Evolutionary conservation across 495 filamentous ascomycete genomes (phyloP).

Genomic region (Hypoxylon crocopeplum): DNA sequence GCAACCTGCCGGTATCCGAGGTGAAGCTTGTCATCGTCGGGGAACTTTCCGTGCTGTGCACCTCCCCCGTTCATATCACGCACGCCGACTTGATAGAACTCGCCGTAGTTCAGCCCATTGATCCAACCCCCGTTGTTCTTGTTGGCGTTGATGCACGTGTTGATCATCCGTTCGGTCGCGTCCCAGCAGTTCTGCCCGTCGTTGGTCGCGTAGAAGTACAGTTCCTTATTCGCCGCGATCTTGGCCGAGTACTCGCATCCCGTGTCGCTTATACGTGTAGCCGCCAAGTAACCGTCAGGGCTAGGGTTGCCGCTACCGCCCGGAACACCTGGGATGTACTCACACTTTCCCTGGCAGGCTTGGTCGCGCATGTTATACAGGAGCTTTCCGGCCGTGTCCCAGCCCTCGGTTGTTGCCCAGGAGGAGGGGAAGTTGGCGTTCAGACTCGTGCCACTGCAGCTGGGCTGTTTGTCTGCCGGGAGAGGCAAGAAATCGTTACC

Average conservation of each 20-base stretch:
- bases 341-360: constrained; percentile 6
- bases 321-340: constrained; percentile 5
- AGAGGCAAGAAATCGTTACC: neutral
- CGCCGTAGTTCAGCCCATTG: constrained; percentile 4
- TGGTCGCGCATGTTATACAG: constrained; percentile 6
- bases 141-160: constrained; percentile 3
- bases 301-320: constrained; percentile 2
- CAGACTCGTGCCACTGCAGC: constrained; percentile 2
- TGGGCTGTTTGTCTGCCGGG: neutral
- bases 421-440: constrained; percentile 7
- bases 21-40: neutral
- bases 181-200: neutral
- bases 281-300: neutral
- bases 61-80: neutral
- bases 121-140: constrained; percentile 4
- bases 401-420: constrained; percentile 1
- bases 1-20: neutral
- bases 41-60: neutral
- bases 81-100: constrained; percentile 10
- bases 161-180: neutral
- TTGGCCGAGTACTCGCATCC: constrained; percentile 7
- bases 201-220: constrained; percentile 6
- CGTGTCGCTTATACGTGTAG: neutral
- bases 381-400: neutral
- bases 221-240: constrained; percentile 4